Evolutionary conservation across 2,329 filamentous ascomycete species (phyloP), one percentile per base, ranked within the genome.

Genomic region (Bipolaris oryzae): DNA sequence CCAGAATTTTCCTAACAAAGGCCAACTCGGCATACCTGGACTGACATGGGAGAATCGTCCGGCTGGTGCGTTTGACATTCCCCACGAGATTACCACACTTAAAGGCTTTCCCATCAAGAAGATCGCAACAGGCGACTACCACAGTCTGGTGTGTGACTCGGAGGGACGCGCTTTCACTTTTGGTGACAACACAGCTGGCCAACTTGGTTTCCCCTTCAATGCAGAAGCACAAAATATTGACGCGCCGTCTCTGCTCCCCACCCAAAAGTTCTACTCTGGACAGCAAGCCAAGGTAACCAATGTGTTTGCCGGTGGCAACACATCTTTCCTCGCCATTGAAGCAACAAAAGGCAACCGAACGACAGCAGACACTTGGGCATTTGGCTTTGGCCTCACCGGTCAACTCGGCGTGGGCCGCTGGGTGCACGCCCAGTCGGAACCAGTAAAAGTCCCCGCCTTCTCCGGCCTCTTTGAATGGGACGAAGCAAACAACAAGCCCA

Each of bases 101-200:
- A 85, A 85, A 53, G 90, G 88, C 5, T 89, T 89, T 62, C 84
- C 90, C 4, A 86, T 95, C 43, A 77, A 81, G 5, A 84, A 90
- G 63, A 88, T 98, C 55, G 93, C 94, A 1, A 81, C 91, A 1
- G 95, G 95, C 21, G 92, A 96, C 71, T 87, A 88, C 64, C 95
- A 99, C 77, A 96, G 92, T 3, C 79, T 96, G 1, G 90, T 87
- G 0, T 82, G 92, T 15, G 91, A 94, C 71, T 85, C 85, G 57
- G 82, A 89, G 50, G 94, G 94, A 15, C 85, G 87, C 15, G 84
- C 95, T 15, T 96, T 95, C 75, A 83, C 87, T 6, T 98, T 96
- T 78, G 95, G 95, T 35, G 93, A 98, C 75, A 98, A 98, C 77
- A 87, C 88, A 0, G 85, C 86, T 41, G 95, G 95, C n/a, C 95